phyloP scores from a whole-genome alignment of 768 basidiomycete genomes.

The Pleurotus ostreatus region DNA sequence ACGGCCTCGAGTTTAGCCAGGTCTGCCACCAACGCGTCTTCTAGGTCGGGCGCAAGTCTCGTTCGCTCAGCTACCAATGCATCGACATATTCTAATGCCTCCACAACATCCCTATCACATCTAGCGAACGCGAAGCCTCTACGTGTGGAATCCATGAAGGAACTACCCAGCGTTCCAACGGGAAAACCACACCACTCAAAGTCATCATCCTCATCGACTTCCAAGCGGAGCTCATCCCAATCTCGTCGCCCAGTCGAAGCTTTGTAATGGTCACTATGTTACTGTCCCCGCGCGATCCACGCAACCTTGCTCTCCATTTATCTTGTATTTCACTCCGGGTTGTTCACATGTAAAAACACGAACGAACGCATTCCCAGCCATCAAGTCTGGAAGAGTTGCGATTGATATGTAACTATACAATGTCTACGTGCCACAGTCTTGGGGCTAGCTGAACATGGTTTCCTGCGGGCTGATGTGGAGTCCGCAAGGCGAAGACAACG shows the following conservation, averaged over 20 bases:
- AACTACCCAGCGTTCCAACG: background rate
- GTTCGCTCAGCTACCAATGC: background rate
- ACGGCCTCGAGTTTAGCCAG: background rate
- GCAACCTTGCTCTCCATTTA: no score
- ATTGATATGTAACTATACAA: no score
- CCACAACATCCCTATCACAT: background rate
- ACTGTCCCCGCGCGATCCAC: no score
- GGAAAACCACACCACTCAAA: background rate
- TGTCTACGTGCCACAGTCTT: no score
- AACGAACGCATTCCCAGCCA: no score
- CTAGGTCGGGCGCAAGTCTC: background rate
- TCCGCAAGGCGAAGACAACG: no score
- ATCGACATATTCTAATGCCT: background rate
- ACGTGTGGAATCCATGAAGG: background rate
- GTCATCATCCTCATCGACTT: background rate
- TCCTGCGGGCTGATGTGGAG: no score
- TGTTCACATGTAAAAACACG: no score
- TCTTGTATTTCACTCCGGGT: no score
- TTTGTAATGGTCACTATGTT: background rate
- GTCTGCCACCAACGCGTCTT: background rate
- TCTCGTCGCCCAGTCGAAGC: constrained; percentile 3
- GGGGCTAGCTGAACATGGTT: no score
- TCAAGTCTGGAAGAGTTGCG: no score
- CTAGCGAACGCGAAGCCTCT: background rate
- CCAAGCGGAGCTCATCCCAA: background rate